Conservation (phyloP, 2,329 filamentous ascomycete species). For the Beauveria varroae region DNA sequence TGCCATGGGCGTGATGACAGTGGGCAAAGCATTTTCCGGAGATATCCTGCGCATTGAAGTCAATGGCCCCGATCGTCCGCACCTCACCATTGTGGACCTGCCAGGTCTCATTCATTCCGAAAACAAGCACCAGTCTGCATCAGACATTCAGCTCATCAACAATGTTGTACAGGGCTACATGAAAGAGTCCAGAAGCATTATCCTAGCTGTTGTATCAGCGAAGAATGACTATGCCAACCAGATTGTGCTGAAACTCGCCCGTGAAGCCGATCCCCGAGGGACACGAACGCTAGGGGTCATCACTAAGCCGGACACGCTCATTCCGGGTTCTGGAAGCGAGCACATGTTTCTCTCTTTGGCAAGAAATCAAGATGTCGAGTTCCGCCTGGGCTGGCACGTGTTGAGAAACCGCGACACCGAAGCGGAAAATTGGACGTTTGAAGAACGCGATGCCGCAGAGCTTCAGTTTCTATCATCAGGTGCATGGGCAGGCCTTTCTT, state of each 20-base stretch:
- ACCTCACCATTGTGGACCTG: constrained; percentile 40
- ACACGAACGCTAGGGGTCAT: constrained; percentile 39
- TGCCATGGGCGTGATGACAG: constrained; percentile 33
- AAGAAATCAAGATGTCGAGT: constrained; percentile 41
- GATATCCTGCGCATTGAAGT: constrained; percentile 20
- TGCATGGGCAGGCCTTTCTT: constrained; percentile 29
- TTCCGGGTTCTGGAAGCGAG: not conserved
- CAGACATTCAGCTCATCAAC: constrained; percentile 27
- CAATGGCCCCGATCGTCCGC: constrained; percentile 17
- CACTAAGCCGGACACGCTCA: constrained; percentile 38
- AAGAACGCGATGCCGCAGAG: constrained; percentile 33
- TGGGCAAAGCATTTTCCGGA: constrained; percentile 15
- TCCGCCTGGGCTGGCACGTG: constrained; percentile 47
- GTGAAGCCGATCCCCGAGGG: not conserved
- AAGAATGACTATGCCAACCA: constrained; percentile 27
- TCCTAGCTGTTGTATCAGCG: constrained; percentile 35
- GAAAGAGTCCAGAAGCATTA: constrained; percentile 32
- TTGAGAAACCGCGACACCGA: constrained; percentile 32
- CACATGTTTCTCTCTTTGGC: not conserved
- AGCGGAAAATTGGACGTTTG: constrained; percentile 12
- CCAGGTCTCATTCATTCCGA: constrained; percentile 34
- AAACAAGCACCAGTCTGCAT: constrained; percentile 24
- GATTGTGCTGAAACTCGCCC: constrained; percentile 17
- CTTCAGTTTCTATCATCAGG: constrained; percentile 34
- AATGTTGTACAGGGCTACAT: constrained; percentile 34